Percentiles rank a stretch among this genome's conserved stretches.
These are phyloP conservation scores for Boletellus emodensis DNA, from an alignment of 768 basidiomycete species.

Conservation along the genomic window DNA sequence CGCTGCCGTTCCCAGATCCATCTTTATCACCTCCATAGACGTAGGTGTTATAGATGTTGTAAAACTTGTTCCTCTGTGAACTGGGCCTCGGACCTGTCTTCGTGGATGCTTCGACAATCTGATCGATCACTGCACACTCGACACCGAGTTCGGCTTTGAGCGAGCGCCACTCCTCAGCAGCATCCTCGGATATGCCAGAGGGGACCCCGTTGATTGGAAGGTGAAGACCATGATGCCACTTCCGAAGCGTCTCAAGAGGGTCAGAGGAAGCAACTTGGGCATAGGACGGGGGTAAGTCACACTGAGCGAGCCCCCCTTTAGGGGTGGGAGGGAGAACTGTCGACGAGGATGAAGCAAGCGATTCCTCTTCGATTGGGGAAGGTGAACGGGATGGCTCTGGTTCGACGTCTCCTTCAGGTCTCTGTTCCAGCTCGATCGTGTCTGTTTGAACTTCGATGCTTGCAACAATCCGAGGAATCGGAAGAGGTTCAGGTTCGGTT, in stretches of 20 bases:
- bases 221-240: constrained; percentile 63
- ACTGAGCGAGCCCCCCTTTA: constrained; percentile 37
- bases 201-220: constrained; percentile 40
- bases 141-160: constrained; percentile 78
- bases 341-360: constrained; percentile 69
- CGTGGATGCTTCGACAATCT: constrained; percentile 46
- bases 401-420: constrained; percentile 31
- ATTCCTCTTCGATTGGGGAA: constrained; percentile 46
- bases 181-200: constrained; percentile 62
- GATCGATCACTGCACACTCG: constrained; percentile 73
- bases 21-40: constrained; percentile 46
- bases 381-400: constrained; percentile 39
- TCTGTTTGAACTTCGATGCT: constrained; percentile 69
- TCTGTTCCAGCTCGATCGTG: constrained; percentile 34
- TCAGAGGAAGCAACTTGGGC: constrained; percentile 51
- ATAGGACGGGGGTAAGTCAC: constrained; percentile 74
- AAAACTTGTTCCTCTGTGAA: constrained; percentile 55
- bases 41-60: constrained; percentile 83
- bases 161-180: constrained; percentile 72
- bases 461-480: constrained; percentile 28
- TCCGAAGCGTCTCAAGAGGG: constrained; percentile 56
- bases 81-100: constrained; percentile 32
- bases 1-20: constrained; percentile 19
- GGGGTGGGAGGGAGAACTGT: constrained; percentile 71
- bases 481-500: constrained; percentile 36